These are phyloP conservation scores for Dimocarpus longan DNA, from an alignment of 345 rosid genomes.

Conservation along the genomic window DNA sequence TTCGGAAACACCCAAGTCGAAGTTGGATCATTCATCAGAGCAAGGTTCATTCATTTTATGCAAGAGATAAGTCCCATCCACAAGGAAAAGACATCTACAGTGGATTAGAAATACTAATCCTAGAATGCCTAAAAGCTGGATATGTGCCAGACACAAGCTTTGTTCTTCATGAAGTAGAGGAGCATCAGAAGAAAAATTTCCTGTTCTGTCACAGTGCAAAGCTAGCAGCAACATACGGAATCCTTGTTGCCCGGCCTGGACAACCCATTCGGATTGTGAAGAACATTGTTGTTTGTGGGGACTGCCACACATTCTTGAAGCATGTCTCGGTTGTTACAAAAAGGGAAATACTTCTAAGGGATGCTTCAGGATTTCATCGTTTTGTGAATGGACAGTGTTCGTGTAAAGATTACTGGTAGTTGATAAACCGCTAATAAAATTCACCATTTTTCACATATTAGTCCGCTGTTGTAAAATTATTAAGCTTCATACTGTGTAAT, in stretches of 20 bases:
- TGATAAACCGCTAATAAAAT: not conserved
- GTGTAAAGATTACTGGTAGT: slow-evolving; percentile 71
- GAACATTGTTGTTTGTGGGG: slow-evolving; percentile 78
- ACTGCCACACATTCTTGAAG: slow-evolving; percentile 79
- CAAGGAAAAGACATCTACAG: slow-evolving; percentile 67
- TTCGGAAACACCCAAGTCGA: slow-evolving; percentile 67
- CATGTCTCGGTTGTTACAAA: slow-evolving; percentile 51
- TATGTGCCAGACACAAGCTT: slow-evolving; percentile 80
- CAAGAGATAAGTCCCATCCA: slow-evolving; percentile 67
- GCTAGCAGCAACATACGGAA: slow-evolving; percentile 78
- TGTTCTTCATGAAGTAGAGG: slow-evolving; percentile 91
- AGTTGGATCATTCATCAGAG: slow-evolving; percentile 82
- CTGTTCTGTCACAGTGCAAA: slow-evolving; percentile 87
- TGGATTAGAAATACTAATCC: slow-evolving; percentile 65
- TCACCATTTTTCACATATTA: not conserved
- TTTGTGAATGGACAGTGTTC: slow-evolving; percentile 73
- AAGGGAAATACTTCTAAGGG: slow-evolving; percentile 70
- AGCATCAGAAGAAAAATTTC: slow-evolving; percentile 77
- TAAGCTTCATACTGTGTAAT: too few relatives aligned
- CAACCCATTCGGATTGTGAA: slow-evolving; percentile 61
- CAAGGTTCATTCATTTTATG: slow-evolving; percentile 61
- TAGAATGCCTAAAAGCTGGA: slow-evolving; percentile 73
- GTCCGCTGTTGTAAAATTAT: too few relatives aligned
- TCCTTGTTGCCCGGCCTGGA: slow-evolving; percentile 49
- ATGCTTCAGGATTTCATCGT: slow-evolving; percentile 80